phyloP scores from a whole-genome alignment of 805 yeast genomes.

The Barnettozyma sp. region DNA sequence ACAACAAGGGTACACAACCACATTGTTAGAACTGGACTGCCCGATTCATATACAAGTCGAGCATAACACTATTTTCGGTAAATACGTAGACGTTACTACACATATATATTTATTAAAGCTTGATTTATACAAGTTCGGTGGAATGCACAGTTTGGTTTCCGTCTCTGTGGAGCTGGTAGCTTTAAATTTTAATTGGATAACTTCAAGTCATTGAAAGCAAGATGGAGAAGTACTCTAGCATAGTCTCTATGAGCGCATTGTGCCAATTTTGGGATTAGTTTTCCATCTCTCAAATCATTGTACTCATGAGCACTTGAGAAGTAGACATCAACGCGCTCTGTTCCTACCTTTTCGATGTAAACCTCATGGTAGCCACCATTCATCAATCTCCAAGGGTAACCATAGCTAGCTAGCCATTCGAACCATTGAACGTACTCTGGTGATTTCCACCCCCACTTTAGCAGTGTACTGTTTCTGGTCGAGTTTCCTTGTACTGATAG shows the following conservation, averaged over 20 bases:
- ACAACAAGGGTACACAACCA: no score
- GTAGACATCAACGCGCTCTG: slow-evolving; percentile 15
- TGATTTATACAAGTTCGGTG: no score
- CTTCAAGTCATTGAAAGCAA: slow-evolving; percentile 3
- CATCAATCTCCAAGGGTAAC: slow-evolving; percentile 26
- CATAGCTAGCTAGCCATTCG: slow-evolving; percentile 17
- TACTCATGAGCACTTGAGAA: slow-evolving; percentile 20
- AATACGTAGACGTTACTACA: no score
- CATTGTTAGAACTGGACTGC: no score
- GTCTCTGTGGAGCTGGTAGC: no score
- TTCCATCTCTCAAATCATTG: slow-evolving; percentile 21
- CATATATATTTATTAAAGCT: no score
- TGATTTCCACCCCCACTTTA: slow-evolving; percentile 7
- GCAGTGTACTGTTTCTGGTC: slow-evolving; percentile 3
- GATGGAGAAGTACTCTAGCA: slow-evolving; percentile 15
- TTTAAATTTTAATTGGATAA: no score
- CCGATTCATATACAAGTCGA: no score
- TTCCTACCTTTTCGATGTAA: slow-evolving; percentile 9
- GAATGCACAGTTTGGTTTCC: not conserved
- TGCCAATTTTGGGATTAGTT: slow-evolving; percentile 15
- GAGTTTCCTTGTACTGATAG: not conserved
- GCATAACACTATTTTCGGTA: no score
- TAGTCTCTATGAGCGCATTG: slow-evolving; percentile 18
- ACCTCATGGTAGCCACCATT: slow-evolving; percentile 22
- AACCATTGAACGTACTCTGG: slow-evolving; percentile 7